phyloP scores from a whole-genome alignment of 768 basidiomycete species.

The Rhizopogon vesiculosus region DNA sequence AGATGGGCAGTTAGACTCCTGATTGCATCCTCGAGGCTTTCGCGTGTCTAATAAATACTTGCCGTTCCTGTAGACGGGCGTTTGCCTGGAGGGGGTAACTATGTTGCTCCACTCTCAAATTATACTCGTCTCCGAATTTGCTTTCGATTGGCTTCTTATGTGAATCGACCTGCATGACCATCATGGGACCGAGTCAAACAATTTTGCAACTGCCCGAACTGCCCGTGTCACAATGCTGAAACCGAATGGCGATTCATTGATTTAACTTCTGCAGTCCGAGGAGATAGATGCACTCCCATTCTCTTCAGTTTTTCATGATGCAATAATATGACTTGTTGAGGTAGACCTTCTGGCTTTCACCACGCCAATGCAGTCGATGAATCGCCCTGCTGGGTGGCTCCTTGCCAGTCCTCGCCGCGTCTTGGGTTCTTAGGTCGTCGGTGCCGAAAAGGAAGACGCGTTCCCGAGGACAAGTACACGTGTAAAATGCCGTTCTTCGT shows the following conservation, averaged over 20 bases:
- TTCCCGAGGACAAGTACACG: slow-evolving; percentile 7
- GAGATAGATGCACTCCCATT: not conserved
- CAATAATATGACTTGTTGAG: slow-evolving; percentile 1
- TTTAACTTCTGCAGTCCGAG: not conserved
- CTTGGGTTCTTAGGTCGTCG: not conserved
- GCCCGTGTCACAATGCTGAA: not conserved
- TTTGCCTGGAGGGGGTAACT: slow-evolving; percentile 6
- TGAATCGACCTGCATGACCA: not conserved
- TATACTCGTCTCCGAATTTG: not conserved
- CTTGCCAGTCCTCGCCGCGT: not conserved
- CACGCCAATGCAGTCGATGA: not conserved
- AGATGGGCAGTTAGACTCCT: slow-evolving; percentile 15
- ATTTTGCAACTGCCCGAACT: not conserved
- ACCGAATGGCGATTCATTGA: not conserved
- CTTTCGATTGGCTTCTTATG: not conserved
- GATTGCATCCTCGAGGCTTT: slow-evolving; percentile 30
- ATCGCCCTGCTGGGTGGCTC: not conserved
- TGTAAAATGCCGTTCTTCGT: slow-evolving; percentile 2
- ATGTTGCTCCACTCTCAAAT: not conserved
- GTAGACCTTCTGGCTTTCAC: not conserved
- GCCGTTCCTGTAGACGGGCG: slow-evolving; percentile 6
- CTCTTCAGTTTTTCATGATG: not conserved
- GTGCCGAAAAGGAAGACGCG: slow-evolving; percentile 5
- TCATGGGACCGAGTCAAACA: not conserved
- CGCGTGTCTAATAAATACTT: slow-evolving; percentile 18